Percentiles rank a stretch among this genome's conserved stretches.
These are phyloP conservation scores for Fermentozyma sake DNA, from an alignment of 1,139 yeast genomes.

Conservation along the genomic window DNA sequence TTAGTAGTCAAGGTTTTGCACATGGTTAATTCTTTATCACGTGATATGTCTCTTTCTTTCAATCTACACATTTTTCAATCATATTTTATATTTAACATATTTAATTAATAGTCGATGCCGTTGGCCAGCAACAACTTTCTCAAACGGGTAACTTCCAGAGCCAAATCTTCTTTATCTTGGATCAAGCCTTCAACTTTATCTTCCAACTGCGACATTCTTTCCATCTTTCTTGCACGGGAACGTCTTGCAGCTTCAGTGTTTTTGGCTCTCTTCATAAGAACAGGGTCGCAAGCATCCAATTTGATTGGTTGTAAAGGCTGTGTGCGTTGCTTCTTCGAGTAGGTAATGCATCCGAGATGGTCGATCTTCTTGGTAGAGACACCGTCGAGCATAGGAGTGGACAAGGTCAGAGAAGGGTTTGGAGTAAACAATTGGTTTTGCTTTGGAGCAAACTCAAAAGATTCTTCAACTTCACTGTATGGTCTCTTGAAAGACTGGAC, in stretches of 20 bases:
- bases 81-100: slow-evolving; percentile 1
- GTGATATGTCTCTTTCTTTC: no score
- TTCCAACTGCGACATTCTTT: slow-evolving; percentile 81
- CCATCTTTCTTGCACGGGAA: slow-evolving; percentile 89
- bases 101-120: slow-evolving; percentile 7
- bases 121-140: slow-evolving; percentile 39
- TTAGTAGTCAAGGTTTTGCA: no score
- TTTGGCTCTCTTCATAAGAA: slow-evolving; percentile 80
- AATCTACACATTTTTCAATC: neutral
- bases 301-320: slow-evolving; percentile 66
- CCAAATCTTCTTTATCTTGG: slow-evolving; percentile 50
- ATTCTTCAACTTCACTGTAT: slow-evolving; percentile 27
- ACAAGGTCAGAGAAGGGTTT: slow-evolving; percentile 28
- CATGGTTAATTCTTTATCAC: no score
- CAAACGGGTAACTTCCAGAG: slow-evolving; percentile 56
- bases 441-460: slow-evolving; percentile 18
- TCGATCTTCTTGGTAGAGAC: slow-evolving; percentile 32
- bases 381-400: slow-evolving; percentile 25
- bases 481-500: slow-evolving; percentile 17
- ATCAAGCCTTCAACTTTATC: slow-evolving; percentile 63
- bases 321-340: slow-evolving; percentile 57
- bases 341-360: slow-evolving; percentile 59
- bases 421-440: slow-evolving; percentile 30
- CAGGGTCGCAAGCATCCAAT: slow-evolving; percentile 58
- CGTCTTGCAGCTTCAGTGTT: slow-evolving; percentile 97